These are phyloP conservation scores for Aphanoascus verrucosus DNA, from an alignment of 2,329 filamentous ascomycete genomes.

Conservation along the genomic window DNA sequence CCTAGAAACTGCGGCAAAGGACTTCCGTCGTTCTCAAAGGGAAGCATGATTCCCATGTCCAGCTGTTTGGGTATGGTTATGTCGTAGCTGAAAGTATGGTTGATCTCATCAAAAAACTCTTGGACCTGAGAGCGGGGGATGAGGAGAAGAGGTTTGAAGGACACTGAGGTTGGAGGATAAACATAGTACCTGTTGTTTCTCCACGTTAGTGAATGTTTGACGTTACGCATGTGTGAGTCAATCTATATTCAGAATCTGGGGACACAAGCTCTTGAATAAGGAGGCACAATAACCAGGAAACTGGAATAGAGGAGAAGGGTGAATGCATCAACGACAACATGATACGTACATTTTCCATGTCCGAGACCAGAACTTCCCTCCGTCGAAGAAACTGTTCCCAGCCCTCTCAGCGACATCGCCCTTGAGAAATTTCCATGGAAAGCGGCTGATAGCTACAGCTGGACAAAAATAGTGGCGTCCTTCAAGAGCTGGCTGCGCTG, in stretches of 20 bases:
- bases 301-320: background rate
- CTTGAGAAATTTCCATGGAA: slow-evolving; percentile 35
- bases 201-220: slow-evolving; percentile 13
- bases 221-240: no score
- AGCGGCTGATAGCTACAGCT: slow-evolving; percentile 30
- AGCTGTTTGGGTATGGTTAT: slow-evolving; percentile 50
- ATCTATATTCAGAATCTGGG: background rate
- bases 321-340: background rate
- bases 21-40: slow-evolving; percentile 50
- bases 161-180: slow-evolving; percentile 40
- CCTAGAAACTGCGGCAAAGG: slow-evolving; percentile 60
- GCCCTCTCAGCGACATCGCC: slow-evolving; percentile 26
- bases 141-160: slow-evolving; percentile 51
- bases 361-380: slow-evolving; percentile 41
- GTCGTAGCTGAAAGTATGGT: slow-evolving; percentile 39
- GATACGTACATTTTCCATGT: slow-evolving; percentile 65
- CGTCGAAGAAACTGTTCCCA: slow-evolving; percentile 32
- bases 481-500: slow-evolving; percentile 12
- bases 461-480: slow-evolving; percentile 30
- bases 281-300: background rate
- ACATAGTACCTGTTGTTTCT: slow-evolving; percentile 52
- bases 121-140: slow-evolving; percentile 57
- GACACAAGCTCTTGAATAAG: background rate
- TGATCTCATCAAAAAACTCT: slow-evolving; percentile 54
- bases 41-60: slow-evolving; percentile 47